Percentiles rank a stretch among this genome's conserved stretches.
These are phyloP conservation scores for Rosa rugosa DNA, from an alignment of 306 rosid species.

Conservation along the genomic window DNA sequence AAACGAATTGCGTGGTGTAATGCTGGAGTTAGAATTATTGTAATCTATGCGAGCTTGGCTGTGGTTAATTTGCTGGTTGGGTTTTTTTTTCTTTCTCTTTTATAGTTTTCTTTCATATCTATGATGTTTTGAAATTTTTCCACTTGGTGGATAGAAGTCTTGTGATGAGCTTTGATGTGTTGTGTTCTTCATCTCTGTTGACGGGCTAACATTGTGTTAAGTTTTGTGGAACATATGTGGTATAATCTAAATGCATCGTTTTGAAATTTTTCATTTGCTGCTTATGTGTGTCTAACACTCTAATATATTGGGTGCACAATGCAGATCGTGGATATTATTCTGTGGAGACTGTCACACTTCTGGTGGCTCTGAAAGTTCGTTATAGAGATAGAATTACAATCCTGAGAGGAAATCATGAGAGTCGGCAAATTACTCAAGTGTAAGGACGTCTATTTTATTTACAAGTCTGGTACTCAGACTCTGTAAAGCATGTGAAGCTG, in stretches of 20 bases:
- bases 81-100: not conserved
- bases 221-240: not conserved
- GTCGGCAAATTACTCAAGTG: slow-evolving; percentile 99
- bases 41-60: not conserved
- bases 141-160: not conserved
- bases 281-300: slow-evolving; percentile 9
- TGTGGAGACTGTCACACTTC: slow-evolving; percentile 95
- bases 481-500: slow-evolving; percentile 4
- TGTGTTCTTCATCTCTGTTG: not conserved
- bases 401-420: slow-evolving; percentile 97
- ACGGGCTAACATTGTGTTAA: not conserved
- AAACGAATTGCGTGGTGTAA: not conserved
- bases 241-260: not conserved
- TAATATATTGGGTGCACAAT: slow-evolving; percentile 32
- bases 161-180: not conserved
- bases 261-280: slow-evolving; percentile 13
- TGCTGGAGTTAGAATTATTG: slow-evolving; percentile 3
- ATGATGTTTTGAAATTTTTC: not conserved
- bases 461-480: not conserved
- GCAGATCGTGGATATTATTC: slow-evolving; percentile 69
- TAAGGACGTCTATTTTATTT: slow-evolving; percentile 38
- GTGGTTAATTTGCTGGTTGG: not conserved
- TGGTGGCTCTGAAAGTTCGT: slow-evolving; percentile 96
- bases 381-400: slow-evolving; percentile 98
- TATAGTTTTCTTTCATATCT: too few relatives aligned